Base-by-base conservation (phyloP, 1,284 basidiomycete species). In the Ceratobasidium sp. region DNA sequence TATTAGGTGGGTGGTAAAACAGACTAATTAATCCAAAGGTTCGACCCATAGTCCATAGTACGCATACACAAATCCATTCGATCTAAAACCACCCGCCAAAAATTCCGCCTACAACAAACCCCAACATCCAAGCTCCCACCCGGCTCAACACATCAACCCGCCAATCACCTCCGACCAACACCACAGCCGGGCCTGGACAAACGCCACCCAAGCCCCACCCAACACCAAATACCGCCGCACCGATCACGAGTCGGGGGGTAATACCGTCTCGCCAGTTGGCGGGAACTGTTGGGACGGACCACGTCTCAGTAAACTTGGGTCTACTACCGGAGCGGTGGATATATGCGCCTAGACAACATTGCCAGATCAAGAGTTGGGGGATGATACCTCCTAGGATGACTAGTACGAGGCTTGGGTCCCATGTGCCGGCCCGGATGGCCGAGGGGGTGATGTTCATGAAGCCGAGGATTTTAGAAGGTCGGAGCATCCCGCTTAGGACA, bases 161-260 rank as follows among this genome's bases (percentile, higher is more conserved):
- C 32, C 17, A 9, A 40, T 56, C 44, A 19, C 37, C 61, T 32
- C 71, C 71, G 1, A 54, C 11, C 61, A 64, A n/a, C 8, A 51
- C 46, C 25, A 22, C 17, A 2, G 44, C 70, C 3, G 70, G 70
- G 7, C 61, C 71, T 5, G 71, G 71, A 52, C 71, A 74, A 22
- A 65, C 64, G 29, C 59, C 71, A 61, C n/a, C 62, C 71, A 65
- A 22, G 9, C 71, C 71, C 71, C 71, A 65, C 29, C 71, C 71
- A 11, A 65, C 40, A 7, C 71, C 71, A 44, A 74, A 74, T 6
- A 74, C 13, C 32, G 22, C n/a, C 22, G 71, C 59, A 15, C 71
- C 61, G 8, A 74, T 15, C 0, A 65, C 43, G 7, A 74, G 22
- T 34, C 71, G 19, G 17, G 34, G 3, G n/a, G 59, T 65, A 44